Evolutionary conservation across 2,329 filamentous ascomycete genomes (phyloP).

Genomic region (Colletotrichum cereale): DNA sequence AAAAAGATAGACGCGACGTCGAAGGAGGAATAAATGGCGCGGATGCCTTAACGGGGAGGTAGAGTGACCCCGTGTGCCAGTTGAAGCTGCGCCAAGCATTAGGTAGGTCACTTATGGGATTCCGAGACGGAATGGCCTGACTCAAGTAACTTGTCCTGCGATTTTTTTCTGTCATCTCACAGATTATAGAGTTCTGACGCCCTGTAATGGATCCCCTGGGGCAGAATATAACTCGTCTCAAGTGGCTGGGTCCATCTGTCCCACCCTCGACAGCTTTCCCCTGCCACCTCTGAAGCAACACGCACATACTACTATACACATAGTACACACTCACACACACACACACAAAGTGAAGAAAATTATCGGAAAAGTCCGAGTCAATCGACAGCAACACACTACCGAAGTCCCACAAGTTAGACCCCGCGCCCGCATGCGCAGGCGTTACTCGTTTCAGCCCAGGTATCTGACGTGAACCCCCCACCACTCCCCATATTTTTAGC

Average conservation of each 20-base stretch:
- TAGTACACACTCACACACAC: too few species aligned
- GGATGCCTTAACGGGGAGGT: neutral
- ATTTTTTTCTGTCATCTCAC: neutral
- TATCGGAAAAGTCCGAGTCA: conserved; percentile 19
- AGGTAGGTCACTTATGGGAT: neutral
- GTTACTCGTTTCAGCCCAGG: conserved; percentile 27
- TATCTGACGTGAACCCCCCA: neutral
- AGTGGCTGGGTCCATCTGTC: conserved; percentile 31
- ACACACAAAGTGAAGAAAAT: neutral
- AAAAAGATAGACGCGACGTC: too few species aligned
- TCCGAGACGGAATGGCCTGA: conserved; percentile 1
- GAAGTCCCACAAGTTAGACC: neutral
- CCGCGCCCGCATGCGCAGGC: neutral
- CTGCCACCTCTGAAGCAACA: conserved; percentile 27
- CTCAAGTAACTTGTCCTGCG: neutral
- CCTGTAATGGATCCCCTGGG: neutral
- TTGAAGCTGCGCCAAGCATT: neutral
- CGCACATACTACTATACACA: too few species aligned
- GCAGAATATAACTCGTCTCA: conserved; percentile 19
- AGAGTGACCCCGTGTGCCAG: conserved; percentile 11
- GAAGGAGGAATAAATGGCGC: too few species aligned
- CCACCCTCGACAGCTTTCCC: conserved; percentile 28
- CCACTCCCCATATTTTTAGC: conserved; percentile 28
- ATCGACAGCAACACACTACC: neutral
- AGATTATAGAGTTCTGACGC: neutral